Evolutionary conservation across 345 rosid genomes (phyloP).

Genomic region (Noccaea caerulescens): DNA sequence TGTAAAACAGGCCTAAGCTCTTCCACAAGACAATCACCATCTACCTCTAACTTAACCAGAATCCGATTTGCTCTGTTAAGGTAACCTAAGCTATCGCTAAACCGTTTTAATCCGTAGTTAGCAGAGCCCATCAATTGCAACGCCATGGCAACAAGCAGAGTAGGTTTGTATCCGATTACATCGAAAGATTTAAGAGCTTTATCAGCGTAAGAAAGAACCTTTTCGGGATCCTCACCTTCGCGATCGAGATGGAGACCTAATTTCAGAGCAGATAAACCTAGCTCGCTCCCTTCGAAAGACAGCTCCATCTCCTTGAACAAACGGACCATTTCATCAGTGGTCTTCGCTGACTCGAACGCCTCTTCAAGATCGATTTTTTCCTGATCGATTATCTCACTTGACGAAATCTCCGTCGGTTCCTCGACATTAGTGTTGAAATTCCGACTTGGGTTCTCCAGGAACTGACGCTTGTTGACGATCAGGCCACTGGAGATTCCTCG

Average conservation of each 20-base stretch:
- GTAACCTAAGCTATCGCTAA: constrained; percentile 80
- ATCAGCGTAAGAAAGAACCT: constrained; percentile 61
- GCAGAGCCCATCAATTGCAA: constrained; percentile 82
- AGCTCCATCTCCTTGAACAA: constrained; percentile 79
- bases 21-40: constrained; percentile 49
- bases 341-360: constrained; percentile 79
- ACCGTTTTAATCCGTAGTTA: constrained; percentile 64
- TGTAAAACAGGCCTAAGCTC: constrained; percentile 72
- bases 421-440: constrained; percentile 61
- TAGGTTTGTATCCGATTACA: constrained; percentile 50
- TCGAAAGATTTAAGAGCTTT: constrained; percentile 74
- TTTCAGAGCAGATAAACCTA: constrained; percentile 78
- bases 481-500: constrained; percentile 42
- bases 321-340: constrained; percentile 72
- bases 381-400: constrained; percentile 58
- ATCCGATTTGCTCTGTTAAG: constrained; percentile 78
- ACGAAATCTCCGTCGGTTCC: constrained; percentile 49
- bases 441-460: constrained; percentile 51
- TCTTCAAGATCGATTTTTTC: constrained; percentile 77
- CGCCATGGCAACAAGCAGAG: constrained; percentile 70
- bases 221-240: constrained; percentile 80
- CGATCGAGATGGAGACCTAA: constrained; percentile 86
- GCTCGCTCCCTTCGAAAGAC: constrained; percentile 66
- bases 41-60: constrained; percentile 59
- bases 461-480: constrained; percentile 43